phyloP scores from a whole-genome alignment of 176 grass and related monocot genomes.

The Metroxylon sagu region DNA sequence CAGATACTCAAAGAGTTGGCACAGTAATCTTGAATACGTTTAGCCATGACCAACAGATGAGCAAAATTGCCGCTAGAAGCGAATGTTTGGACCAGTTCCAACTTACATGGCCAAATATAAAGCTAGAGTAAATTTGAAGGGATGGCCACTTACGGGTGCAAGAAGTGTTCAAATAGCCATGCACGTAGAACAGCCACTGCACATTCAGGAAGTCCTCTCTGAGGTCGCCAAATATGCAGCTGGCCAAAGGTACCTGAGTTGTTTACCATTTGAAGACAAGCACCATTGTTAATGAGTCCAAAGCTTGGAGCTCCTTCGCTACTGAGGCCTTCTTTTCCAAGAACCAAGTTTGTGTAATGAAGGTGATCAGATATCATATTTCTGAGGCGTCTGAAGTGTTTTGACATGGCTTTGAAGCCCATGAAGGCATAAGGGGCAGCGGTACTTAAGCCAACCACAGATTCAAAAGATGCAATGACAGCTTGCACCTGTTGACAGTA shows the following conservation, averaged over 20 bases:
- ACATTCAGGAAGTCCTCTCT: conserved; percentile 9
- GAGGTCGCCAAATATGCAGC: conserved; percentile 5
- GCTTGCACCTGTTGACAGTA: conserved; percentile 15
- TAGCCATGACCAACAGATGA: no score
- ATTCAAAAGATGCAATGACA: conserved; percentile 15
- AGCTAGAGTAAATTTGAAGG: no score
- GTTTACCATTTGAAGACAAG: neutral
- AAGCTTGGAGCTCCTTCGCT: neutral
- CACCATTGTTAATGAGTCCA: neutral
- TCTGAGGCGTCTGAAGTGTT: conserved; percentile 14
- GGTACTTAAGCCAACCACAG: conserved; percentile 9
- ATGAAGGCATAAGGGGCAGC: conserved; percentile 7
- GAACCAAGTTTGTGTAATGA: neutral
- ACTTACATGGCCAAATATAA: no score
- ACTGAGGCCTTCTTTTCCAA: neutral
- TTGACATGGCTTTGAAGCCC: conserved; percentile 12
- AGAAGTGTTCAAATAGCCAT: conserved; percentile 17
- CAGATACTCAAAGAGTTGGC: no score
- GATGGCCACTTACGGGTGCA: conserved; percentile 12
- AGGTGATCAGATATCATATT: conserved; percentile 14
- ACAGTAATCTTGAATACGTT: no score
- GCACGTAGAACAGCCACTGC: conserved; percentile 7
- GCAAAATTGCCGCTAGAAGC: no score
- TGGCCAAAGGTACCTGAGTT: neutral
- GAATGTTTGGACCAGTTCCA: no score